phyloP scores from a whole-genome alignment of 306 rosid species.

The Medicago arabica region DNA sequence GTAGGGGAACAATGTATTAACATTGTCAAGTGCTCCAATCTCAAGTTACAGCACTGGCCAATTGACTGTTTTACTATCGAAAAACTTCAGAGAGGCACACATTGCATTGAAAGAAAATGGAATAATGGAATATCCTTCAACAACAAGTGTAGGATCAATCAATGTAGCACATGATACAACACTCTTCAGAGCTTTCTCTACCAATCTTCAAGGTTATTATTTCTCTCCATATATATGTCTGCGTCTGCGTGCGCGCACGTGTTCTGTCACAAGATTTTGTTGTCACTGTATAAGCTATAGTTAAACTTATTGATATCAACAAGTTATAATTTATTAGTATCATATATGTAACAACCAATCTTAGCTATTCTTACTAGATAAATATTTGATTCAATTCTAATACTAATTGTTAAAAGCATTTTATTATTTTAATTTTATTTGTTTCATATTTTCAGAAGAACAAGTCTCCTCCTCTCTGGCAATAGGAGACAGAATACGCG shows the following conservation, averaged over 20 bases:
- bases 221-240: neutral
- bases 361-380: neutral
- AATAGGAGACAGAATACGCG: neutral
- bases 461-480: neutral
- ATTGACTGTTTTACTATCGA: constrained; percentile 23
- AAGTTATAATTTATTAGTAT: neutral
- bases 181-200: neutral
- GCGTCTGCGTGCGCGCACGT: too few relatives aligned
- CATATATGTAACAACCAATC: neutral
- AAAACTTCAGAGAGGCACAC: constrained; percentile 41
- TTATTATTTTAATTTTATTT: neutral
- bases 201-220: constrained; percentile 18
- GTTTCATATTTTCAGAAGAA: constrained; percentile 17
- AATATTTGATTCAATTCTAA: neutral
- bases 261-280: neutral
- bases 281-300: neutral
- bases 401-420: neutral
- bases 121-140: neutral
- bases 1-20: constrained; percentile 34
- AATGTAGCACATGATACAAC: neutral
- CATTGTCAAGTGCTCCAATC: neutral
- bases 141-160: constrained; percentile 1
- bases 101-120: constrained; percentile 9
- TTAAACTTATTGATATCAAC: neutral
- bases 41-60: neutral